Percentiles rank a stretch among this genome's conserved stretches.
phyloP scores from a whole-genome alignment of 2,329 filamentous ascomycete species.

The Cladosporium oxysporum region DNA sequence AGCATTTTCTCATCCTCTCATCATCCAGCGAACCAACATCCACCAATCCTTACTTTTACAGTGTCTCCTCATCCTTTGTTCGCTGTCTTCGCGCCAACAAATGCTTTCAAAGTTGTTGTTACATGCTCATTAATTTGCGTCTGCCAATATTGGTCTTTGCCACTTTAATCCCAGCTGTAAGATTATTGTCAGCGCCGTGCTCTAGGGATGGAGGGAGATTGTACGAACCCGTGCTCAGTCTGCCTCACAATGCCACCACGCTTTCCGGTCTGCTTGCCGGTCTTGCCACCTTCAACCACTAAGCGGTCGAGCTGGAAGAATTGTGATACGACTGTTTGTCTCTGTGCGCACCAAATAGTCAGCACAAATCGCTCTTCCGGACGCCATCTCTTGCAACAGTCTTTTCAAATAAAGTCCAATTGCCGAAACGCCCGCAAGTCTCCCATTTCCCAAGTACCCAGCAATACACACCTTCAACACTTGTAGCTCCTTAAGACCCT shows the following conservation, averaged over 20 bases:
- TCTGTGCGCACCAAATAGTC: slow-evolving; percentile 57
- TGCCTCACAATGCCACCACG: slow-evolving; percentile 69
- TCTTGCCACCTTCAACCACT: slow-evolving; percentile 86
- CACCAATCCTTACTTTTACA: slow-evolving; percentile 2
- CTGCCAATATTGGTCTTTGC: neutral
- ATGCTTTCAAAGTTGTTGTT: slow-evolving; percentile 15
- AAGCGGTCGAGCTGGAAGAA: slow-evolving; percentile 91
- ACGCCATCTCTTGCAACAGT: neutral
- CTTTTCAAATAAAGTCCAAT: neutral
- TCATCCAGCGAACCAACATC: neutral
- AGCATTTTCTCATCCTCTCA: neutral
- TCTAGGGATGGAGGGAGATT: neutral
- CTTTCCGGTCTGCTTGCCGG: slow-evolving; percentile 70
- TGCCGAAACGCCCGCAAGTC: neutral
- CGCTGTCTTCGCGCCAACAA: neutral
- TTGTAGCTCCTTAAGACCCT: slow-evolving; percentile 82
- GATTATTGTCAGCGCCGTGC: neutral
- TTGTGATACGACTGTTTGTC: slow-evolving; percentile 91
- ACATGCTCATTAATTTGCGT: slow-evolving; percentile 3
- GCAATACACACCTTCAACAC: slow-evolving; percentile 74
- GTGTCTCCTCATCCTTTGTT: neutral
- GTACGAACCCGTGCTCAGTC: slow-evolving; percentile 73
- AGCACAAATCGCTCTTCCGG: slow-evolving; percentile 33
- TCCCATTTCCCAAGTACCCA: neutral
- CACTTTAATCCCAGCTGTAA: slow-evolving; percentile 14